phyloP scores from a whole-genome alignment of 352 stramenopile species.

The Phytophthora constricta region DNA sequence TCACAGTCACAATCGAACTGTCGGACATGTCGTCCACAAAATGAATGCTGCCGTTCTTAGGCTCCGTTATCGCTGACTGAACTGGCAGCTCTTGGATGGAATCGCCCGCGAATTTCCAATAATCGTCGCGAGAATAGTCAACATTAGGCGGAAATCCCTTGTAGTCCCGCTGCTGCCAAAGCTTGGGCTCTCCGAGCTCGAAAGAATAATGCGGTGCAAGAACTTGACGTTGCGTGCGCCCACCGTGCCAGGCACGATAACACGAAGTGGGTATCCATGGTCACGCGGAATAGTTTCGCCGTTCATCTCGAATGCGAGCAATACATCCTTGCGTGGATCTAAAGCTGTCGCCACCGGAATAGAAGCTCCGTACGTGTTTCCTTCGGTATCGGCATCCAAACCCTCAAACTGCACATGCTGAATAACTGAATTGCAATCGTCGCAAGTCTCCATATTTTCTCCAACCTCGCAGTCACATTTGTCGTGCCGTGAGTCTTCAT shows the following conservation, averaged over 20 bases:
- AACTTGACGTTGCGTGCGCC: conserved; percentile 98
- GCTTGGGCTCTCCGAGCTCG: conserved; percentile 82
- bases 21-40: conserved; percentile 63
- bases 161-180: conserved; percentile 95
- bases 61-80: conserved; percentile 90
- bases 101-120: conserved; percentile 83
- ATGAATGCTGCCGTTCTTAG: conserved; percentile 60
- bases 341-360: conserved; percentile 95
- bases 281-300: conserved; percentile 92
- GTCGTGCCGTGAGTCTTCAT: conserved; percentile 62
- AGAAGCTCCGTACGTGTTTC: conserved; percentile 86
- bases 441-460: conserved; percentile 60
- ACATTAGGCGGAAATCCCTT: conserved; percentile 89
- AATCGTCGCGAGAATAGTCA: conserved; percentile 86
- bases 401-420: conserved; percentile 90
- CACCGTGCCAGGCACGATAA: conserved; percentile 96
- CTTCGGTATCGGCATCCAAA: conserved; percentile 81
- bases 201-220: conserved; percentile 91
- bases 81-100: conserved; percentile 94
- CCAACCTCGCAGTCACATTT: conserved; percentile 60
- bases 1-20: conserved; percentile 86
- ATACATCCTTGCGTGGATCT: conserved; percentile 94
- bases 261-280: conserved; percentile 96
- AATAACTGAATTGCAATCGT: conserved; percentile 72
- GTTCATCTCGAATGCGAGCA: conserved; percentile 99